These are phyloP conservation scores for Dactylonectria estremocensis DNA, from an alignment of 2,329 filamentous ascomycete species.

Conservation along the genomic window DNA sequence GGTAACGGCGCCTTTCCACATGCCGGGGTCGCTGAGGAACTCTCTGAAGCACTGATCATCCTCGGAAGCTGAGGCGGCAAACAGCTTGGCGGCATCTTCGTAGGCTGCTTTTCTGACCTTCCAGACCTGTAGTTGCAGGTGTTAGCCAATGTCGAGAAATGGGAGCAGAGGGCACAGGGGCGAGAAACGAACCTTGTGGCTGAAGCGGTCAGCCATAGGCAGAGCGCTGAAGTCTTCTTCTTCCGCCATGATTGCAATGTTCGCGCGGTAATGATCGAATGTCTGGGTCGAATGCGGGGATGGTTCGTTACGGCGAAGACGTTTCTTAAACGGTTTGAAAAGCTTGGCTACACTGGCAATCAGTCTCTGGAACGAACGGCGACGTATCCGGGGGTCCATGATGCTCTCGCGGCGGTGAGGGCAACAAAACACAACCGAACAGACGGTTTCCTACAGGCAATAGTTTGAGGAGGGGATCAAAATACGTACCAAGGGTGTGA, in stretches of 20 bases:
- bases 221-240: constrained; percentile 88
- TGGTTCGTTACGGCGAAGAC: constrained; percentile 40
- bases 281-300: constrained; percentile 39
- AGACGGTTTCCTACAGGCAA: neutral
- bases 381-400: constrained; percentile 46
- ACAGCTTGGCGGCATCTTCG: constrained; percentile 91
- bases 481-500: constrained; percentile 18
- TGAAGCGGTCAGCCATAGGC: constrained; percentile 84
- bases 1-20: constrained; percentile 94
- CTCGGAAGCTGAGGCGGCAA: constrained; percentile 88
- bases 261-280: constrained; percentile 34
- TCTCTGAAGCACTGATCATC: constrained; percentile 88
- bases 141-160: constrained; percentile 1
- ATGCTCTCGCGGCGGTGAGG: constrained; percentile 18
- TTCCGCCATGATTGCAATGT: constrained; percentile 77
- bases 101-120: constrained; percentile 97
- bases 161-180: neutral
- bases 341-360: constrained; percentile 50
- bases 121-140: constrained; percentile 67
- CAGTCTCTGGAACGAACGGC: constrained; percentile 50
- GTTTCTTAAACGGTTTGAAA: constrained; percentile 40
- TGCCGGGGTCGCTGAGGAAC: constrained; percentile 84
- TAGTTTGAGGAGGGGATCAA: constrained; percentile 5
- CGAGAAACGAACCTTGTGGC: constrained; percentile 77
- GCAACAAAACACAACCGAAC: neutral